Conservation (phyloP, 2,329 filamentous ascomycete species). For the Graphiopsis chlorocephala region DNA sequence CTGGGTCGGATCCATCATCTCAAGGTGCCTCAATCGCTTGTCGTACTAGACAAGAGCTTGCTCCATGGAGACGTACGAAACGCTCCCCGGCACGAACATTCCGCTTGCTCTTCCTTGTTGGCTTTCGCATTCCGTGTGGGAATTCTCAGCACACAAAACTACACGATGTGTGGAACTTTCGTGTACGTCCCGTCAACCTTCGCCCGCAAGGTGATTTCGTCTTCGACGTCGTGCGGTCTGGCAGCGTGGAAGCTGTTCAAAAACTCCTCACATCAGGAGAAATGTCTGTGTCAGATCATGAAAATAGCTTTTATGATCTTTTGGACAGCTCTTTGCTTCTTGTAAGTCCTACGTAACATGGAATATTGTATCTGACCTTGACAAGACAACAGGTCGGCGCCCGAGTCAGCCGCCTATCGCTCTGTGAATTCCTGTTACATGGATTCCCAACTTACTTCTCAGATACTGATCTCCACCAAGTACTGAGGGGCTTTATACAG, state of each 20-base stretch:
- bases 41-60: neutral
- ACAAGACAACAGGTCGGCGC: neutral
- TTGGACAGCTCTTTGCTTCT: neutral
- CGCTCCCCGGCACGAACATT: no score
- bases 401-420: neutral
- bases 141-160: neutral
- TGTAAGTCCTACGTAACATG: neutral
- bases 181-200: neutral
- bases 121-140: neutral
- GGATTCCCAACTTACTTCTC: neutral
- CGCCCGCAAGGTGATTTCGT: neutral
- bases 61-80: no score
- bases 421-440: neutral
- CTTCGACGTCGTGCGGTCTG: neutral
- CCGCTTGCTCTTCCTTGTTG: neutral
- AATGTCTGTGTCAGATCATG: neutral
- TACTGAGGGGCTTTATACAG: neutral
- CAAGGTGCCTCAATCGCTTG: no score
- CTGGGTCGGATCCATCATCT: no score
- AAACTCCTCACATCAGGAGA: neutral
- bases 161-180: neutral
- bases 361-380: neutral
- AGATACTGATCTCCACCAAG: neutral
- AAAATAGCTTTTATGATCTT: no score
- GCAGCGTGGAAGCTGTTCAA: neutral